phyloP scores from a whole-genome alignment of 2,329 filamentous ascomycete genomes.

The Paraconiothyrium brasiliense region DNA sequence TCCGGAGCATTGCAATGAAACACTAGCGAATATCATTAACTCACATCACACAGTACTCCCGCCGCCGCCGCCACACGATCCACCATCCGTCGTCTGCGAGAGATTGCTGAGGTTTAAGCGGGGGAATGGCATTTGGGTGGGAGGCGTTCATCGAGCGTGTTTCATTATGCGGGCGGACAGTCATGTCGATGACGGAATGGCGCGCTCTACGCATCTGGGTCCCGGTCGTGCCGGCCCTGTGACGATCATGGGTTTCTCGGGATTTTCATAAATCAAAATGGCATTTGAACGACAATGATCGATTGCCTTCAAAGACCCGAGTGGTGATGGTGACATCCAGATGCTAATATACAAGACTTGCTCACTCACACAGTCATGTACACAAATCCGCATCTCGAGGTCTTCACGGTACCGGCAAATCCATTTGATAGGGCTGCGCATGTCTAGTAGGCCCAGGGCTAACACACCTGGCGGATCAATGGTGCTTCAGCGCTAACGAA shows the following conservation, averaged over 20 bases:
- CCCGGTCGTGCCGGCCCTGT: slow-evolving; percentile 47
- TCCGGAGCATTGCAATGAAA: background rate
- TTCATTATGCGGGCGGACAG: slow-evolving; percentile 42
- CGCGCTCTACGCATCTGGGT: slow-evolving; percentile 41
- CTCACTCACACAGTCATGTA: background rate
- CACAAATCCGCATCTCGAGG: background rate
- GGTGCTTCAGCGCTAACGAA: too few species aligned
- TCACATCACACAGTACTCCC: slow-evolving; percentile 72
- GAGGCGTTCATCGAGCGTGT: slow-evolving; percentile 48
- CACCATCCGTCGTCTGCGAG: slow-evolving; percentile 94
- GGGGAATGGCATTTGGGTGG: slow-evolving; percentile 37
- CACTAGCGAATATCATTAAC: slow-evolving; percentile 36
- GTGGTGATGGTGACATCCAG: background rate
- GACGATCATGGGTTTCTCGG: slow-evolving; percentile 45
- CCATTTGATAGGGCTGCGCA: too few species aligned
- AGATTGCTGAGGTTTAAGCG: slow-evolving; percentile 91
- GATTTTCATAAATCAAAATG: slow-evolving; percentile 48
- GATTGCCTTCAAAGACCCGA: background rate
- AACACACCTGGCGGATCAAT: too few species aligned
- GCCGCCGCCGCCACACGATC: slow-evolving; percentile 94
- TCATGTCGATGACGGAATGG: slow-evolving; percentile 38
- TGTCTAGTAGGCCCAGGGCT: too few species aligned
- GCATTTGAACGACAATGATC: slow-evolving; percentile 40
- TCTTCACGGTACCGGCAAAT: too few species aligned
- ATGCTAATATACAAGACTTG: background rate